Percentiles rank a stretch among this genome's conserved stretches.
phyloP scores from a whole-genome alignment of 169 alveolate genomes.

The Miamiensis avidus region DNA sequence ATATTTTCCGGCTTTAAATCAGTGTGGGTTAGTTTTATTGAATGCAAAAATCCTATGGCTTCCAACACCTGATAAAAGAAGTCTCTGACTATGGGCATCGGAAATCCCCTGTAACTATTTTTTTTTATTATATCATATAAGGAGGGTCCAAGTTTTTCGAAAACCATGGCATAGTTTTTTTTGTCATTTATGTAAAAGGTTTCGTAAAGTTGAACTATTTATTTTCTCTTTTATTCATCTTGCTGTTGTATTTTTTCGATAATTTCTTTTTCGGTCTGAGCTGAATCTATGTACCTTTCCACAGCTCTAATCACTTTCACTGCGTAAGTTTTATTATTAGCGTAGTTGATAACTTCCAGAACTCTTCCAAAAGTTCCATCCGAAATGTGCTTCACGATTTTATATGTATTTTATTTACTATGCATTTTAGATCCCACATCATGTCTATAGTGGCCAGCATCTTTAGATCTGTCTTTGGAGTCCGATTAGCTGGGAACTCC shows the following conservation, averaged over 20 bases:
- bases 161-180: conserved; percentile 92
- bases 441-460: conserved; percentile 60
- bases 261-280: conserved; percentile 96
- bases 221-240: conserved; percentile 85
- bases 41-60: conserved; percentile 92
- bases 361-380: conserved; percentile 99
- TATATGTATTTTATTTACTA: conserved; percentile 67
- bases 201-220: conserved; percentile 90
- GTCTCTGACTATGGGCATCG: conserved; percentile 88
- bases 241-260: conserved; percentile 83
- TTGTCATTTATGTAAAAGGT: conserved; percentile 81
- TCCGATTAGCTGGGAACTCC: conserved; percentile 28
- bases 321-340: conserved; percentile 83
- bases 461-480: conserved; percentile 39
- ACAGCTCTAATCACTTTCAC: conserved; percentile 94
- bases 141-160: conserved; percentile 96
- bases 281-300: conserved; percentile 94
- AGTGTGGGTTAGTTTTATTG: conserved; percentile 94
- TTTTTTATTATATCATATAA: conserved; percentile 93
- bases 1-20: conserved; percentile 99
- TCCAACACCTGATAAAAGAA: conserved; percentile 92
- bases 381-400: conserved; percentile 88
- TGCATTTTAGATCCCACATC: conserved; percentile 42
- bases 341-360: conserved; percentile 81
- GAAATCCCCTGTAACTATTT: conserved; percentile 94